A percentile compares a stretch with the other conserved stretches of the same genome.
Evolutionary conservation across 495 filamentous ascomycete species (phyloP).

Genomic region (Penicillium canariense): DNA sequence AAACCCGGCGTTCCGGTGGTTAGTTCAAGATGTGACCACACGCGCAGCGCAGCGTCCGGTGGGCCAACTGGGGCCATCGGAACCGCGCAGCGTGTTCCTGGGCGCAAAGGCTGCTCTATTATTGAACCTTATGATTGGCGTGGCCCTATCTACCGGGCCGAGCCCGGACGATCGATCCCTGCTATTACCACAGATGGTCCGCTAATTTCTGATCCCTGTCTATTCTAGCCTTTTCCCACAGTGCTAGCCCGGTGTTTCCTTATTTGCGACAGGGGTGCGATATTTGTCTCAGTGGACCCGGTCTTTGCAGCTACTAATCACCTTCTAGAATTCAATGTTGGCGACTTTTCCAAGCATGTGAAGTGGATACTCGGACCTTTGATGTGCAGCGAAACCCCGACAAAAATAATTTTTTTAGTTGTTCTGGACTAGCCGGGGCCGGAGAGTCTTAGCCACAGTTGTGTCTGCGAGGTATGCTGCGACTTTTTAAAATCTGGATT

Average conservation of each 20-base stretch:
- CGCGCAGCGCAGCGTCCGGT: neutral
- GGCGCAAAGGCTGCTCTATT: neutral
- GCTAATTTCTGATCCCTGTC: slow-evolving; percentile 2
- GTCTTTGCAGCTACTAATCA: neutral
- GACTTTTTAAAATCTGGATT: neutral
- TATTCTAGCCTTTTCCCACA: neutral
- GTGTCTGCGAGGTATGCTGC: neutral
- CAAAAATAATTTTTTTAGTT: neutral
- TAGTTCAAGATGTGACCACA: neutral
- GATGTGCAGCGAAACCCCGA: neutral
- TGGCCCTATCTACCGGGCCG: neutral
- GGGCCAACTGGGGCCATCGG: neutral
- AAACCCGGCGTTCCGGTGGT: neutral
- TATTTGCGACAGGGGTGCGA: neutral
- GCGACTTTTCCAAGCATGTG: neutral
- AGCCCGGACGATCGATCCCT: neutral
- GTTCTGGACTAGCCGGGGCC: neutral
- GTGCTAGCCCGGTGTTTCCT: too few species aligned
- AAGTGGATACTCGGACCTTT: neutral
- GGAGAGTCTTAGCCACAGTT: neutral
- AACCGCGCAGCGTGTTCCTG: neutral
- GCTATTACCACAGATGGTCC: neutral
- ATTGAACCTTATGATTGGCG: neutral
- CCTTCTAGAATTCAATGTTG: neutral
- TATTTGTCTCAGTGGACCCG: neutral